Conservation (phyloP, 192 early-diverging fungal species). For the Coemansia sp. region DNA sequence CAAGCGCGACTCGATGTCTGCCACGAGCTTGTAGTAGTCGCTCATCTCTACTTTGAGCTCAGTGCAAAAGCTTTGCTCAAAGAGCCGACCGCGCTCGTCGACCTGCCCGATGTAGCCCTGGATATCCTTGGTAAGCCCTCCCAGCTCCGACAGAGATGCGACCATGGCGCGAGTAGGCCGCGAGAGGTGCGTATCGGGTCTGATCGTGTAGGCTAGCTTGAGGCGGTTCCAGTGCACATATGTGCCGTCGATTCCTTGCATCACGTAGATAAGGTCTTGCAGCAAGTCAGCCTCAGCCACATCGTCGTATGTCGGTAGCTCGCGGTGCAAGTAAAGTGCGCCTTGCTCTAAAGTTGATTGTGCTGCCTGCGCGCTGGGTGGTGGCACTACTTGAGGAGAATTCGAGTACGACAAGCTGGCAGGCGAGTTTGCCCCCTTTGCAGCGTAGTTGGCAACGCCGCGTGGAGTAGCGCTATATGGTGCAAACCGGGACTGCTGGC, state of each 20-base stretch:
- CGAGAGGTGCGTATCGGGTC: constrained; percentile 55
- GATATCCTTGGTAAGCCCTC: constrained; percentile 73
- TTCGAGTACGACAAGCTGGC: not conserved
- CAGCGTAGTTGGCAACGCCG: not conserved
- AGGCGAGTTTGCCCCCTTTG: not conserved
- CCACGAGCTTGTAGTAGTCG: constrained; percentile 86
- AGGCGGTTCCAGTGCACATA: constrained; percentile 68
- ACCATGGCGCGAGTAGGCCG: constrained; percentile 70
- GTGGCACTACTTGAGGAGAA: not conserved
- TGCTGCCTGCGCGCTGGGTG: not conserved
- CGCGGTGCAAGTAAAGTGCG: constrained; percentile 20
- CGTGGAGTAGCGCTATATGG: constrained; percentile 12
- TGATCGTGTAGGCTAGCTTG: constrained; percentile 59
- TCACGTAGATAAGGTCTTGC: constrained; percentile 86
- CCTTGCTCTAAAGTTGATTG: not conserved
- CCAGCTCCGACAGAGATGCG: constrained; percentile 72
- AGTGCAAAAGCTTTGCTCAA: constrained; percentile 76
- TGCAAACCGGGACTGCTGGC: constrained; percentile 11
- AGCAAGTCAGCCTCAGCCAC: constrained; percentile 68
- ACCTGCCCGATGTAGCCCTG: constrained; percentile 58
- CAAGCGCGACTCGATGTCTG: constrained; percentile 80
- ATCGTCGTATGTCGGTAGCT: constrained; percentile 47
- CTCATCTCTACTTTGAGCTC: constrained; percentile 79
- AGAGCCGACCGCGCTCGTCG: constrained; percentile 25
- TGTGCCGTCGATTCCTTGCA: constrained; percentile 93